These are phyloP conservation scores for Dunaliella primolecta DNA, from an alignment of 139 green algal genomes.

Conservation along the genomic window DNA sequence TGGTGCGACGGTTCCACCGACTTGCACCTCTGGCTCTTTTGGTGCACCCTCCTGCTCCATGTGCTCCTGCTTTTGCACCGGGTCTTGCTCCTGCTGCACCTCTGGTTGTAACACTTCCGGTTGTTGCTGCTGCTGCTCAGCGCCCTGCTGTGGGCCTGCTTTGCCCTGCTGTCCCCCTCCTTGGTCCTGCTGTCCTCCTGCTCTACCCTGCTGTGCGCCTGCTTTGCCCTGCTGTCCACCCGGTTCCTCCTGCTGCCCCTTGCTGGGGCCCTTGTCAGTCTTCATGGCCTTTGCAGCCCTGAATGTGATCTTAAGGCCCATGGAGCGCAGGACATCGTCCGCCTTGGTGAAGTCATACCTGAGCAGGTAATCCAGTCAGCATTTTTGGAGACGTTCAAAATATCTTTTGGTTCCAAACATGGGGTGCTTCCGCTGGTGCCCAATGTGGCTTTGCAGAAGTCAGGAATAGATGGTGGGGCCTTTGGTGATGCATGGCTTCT, in stretches of 20 bases:
- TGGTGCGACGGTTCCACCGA: no score
- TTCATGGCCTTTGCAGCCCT: neutral
- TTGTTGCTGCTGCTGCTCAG: neutral
- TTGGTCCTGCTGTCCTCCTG: neutral
- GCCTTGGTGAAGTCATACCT: slow-evolving; percentile 65
- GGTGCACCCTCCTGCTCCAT: slow-evolving; percentile 10
- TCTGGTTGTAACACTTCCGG: neutral
- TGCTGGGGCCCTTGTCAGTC: neutral
- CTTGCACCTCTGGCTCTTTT: neutral
- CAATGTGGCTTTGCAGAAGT: no score
- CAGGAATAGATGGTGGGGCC: no score
- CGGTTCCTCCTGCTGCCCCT: no score
- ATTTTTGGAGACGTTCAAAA: no score
- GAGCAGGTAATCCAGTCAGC: neutral
- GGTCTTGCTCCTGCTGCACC: neutral
- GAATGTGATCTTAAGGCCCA: slow-evolving; percentile 49
- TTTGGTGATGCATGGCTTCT: no score
- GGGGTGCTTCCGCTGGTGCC: no score
- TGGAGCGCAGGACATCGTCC: slow-evolving; percentile 52
- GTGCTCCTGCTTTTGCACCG: slow-evolving; percentile 3
- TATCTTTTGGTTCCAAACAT: no score
- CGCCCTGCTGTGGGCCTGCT: neutral
- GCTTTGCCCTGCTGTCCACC: no score
- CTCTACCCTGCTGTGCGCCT: no score
- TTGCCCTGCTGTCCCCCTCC: neutral